Evolutionary conservation across 169 alveolate species (phyloP).

Genomic region (Pseudocohnilembus persalinus): DNA sequence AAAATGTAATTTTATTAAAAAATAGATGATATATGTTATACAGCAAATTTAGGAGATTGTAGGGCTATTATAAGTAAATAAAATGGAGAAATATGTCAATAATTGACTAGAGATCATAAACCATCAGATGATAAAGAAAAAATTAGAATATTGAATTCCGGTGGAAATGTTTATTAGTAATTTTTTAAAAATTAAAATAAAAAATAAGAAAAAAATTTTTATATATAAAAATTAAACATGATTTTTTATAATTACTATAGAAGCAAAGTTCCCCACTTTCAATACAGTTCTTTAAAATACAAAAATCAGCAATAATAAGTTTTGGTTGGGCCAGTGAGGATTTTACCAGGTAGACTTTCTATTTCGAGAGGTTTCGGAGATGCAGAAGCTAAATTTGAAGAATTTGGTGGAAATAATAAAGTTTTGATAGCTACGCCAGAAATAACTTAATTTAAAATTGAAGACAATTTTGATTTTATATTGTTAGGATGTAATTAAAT

Average conservation of each 20-base stretch:
- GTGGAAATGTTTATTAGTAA: constrained; percentile 72
- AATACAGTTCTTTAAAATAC: constrained; percentile 6
- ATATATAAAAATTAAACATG: constrained; percentile 56
- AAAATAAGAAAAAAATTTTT: constrained; percentile 13
- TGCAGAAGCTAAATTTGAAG: constrained; percentile 56
- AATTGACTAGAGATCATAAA: constrained; percentile 79
- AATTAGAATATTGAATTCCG: constrained; percentile 62
- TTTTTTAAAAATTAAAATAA: too few species aligned
- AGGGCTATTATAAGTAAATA: constrained; percentile 80
- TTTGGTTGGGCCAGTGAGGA: constrained; percentile 81
- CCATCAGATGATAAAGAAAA: constrained; percentile 74
- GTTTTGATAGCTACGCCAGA: constrained; percentile 70
- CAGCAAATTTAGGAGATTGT: constrained; percentile 88
- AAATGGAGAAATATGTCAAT: constrained; percentile 49
- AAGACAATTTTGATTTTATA: constrained; percentile 56
- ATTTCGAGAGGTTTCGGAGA: constrained; percentile 80
- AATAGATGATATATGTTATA: constrained; percentile 69
- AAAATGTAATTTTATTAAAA: too few species aligned
- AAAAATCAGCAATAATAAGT: constrained; percentile 32
- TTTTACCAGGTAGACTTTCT: constrained; percentile 84
- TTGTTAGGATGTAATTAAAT: constrained; percentile 44
- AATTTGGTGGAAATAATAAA: constrained; percentile 63
- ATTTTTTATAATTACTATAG: constrained; percentile 57
- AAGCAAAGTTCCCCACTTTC: constrained; percentile 55
- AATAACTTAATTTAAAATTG: constrained; percentile 49